These are phyloP conservation scores for Suillus spraguei DNA, from an alignment of 768 basidiomycete species.

Conservation along the genomic window DNA sequence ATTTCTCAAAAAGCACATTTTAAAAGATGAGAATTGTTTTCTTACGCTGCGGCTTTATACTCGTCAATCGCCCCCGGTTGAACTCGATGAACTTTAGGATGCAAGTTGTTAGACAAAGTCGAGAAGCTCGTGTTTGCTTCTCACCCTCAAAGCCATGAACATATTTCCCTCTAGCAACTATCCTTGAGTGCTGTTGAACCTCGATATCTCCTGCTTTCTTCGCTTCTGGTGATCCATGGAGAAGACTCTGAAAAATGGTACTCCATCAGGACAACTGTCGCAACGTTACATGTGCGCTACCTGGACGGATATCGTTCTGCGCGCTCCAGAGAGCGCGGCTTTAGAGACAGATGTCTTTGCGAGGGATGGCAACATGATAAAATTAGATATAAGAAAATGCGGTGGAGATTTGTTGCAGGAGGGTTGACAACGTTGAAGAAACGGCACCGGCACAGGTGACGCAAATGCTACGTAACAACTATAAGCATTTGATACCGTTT, in stretches of 20 bases:
- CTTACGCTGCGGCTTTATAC: constrained; percentile 90
- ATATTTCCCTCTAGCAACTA: constrained; percentile 94
- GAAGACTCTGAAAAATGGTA: constrained; percentile 62
- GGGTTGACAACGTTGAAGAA: not conserved
- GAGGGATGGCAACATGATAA: constrained; percentile 27
- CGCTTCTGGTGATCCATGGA: constrained; percentile 94
- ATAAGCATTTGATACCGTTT: not conserved
- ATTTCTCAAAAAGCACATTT: constrained; percentile 10
- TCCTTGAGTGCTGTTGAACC: constrained; percentile 78
- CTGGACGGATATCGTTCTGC: constrained; percentile 65
- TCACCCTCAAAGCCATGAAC: constrained; percentile 87
- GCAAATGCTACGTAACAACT: not conserved
- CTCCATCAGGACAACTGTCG: constrained; percentile 31
- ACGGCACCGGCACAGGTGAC: not conserved
- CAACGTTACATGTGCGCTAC: constrained; percentile 36
- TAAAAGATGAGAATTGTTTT: constrained; percentile 13
- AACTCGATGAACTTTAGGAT: constrained; percentile 73
- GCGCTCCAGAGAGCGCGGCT: constrained; percentile 27
- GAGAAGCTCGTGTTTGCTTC: constrained; percentile 10
- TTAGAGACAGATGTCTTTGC: constrained; percentile 20
- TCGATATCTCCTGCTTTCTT: constrained; percentile 80
- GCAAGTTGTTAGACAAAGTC: constrained; percentile 11
- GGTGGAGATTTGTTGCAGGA: not conserved
- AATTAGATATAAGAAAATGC: not conserved
- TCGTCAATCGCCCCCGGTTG: constrained; percentile 78